phyloP scores from a whole-genome alignment of 441 rosid genomes.

The Populus hybrid region DNA sequence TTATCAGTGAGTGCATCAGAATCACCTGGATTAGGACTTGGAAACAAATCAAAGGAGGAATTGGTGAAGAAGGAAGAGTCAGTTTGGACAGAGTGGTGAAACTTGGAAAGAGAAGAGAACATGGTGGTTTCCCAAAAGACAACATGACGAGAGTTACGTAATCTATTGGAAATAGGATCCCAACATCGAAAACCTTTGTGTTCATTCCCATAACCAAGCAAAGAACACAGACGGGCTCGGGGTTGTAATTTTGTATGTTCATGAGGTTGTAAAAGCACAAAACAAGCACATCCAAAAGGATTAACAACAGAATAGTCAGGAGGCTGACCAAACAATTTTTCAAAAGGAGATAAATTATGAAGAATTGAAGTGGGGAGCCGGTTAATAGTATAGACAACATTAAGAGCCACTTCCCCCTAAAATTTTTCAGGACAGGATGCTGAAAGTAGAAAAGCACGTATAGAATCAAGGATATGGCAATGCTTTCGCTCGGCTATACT shows the following conservation, averaged over 20 bases:
- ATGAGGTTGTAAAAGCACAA: background rate
- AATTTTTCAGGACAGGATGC: background rate
- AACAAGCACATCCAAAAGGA: background rate
- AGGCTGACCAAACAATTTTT: background rate
- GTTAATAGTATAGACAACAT: slow-evolving; percentile 3
- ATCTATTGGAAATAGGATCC: background rate
- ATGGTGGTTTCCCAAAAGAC: background rate
- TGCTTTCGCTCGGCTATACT: background rate
- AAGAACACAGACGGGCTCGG: fast-evolving
- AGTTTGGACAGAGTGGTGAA: background rate
- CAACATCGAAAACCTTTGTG: background rate
- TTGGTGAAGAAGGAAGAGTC: background rate
- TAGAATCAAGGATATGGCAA: slow-evolving; percentile 4
- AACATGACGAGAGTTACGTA: background rate
- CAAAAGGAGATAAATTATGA: background rate
- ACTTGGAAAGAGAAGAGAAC: background rate
- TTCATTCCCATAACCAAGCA: background rate
- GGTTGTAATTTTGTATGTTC: background rate
- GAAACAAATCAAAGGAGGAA: background rate
- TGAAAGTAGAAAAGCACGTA: background rate
- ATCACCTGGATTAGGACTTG: background rate
- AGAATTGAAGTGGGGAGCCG: background rate
- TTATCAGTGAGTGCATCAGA: background rate
- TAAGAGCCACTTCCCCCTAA: background rate
- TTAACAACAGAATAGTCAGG: too few species aligned